Evolutionary conservation across 2,329 filamentous ascomycete genomes (phyloP).

Genomic region (Tolypocladium inflatum): DNA sequence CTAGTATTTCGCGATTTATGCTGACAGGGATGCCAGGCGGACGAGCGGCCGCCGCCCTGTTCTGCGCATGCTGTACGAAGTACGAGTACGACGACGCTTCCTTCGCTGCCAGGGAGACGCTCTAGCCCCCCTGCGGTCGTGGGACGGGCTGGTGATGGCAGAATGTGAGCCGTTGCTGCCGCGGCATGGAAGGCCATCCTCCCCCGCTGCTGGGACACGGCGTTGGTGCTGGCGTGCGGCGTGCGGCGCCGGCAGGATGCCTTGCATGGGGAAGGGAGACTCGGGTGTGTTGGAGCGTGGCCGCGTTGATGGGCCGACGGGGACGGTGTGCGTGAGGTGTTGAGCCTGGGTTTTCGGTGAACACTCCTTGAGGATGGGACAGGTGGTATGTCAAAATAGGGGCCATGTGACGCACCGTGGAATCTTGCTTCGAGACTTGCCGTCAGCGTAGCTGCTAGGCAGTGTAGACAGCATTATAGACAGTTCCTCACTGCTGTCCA

Average conservation of each 20-base stretch:
- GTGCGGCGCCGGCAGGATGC: not conserved
- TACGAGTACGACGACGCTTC: not conserved
- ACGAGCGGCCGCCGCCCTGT: not conserved
- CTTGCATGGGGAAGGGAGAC: not conserved
- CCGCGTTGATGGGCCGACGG: not conserved
- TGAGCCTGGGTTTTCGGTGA: not conserved
- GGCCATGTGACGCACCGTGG: not conserved
- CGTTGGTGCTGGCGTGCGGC: not conserved
- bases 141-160: not conserved
- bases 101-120: not conserved
- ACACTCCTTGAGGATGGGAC: not conserved
- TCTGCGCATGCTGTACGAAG: too few relatives aligned
- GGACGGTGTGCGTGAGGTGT: not conserved
- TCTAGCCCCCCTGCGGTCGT: not conserved
- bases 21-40: not conserved
- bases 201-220: not conserved
- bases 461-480: not conserved
- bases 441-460: not conserved
- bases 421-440: not conserved
- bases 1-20: not conserved
- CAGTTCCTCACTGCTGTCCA: not conserved
- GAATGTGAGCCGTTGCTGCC: not conserved
- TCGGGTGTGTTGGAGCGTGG: not conserved
- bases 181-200: not conserved
- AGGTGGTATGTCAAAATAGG: not conserved